Conservation (phyloP, 2,329 filamentous ascomycete genomes). For the Tolypocladium ovalisporum region DNA sequence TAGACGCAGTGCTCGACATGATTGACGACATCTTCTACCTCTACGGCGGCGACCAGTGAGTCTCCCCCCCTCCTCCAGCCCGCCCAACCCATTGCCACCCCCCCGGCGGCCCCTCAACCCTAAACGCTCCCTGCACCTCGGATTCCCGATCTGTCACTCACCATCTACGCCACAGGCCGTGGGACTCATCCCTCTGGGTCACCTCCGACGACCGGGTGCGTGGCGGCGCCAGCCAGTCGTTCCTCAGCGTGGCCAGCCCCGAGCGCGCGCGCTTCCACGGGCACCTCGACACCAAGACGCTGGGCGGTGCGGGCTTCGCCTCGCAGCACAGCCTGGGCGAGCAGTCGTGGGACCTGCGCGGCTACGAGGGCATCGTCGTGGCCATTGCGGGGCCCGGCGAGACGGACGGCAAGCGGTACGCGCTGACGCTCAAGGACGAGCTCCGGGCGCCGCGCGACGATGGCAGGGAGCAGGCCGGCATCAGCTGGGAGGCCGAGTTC, state of each 20-base stretch:
- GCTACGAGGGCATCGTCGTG: constrained; percentile 50
- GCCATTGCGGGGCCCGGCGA: constrained; percentile 24
- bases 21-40: constrained; percentile 18
- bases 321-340: constrained; percentile 59
- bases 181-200: constrained; percentile 52
- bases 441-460: constrained; percentile 45
- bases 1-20: constrained; percentile 1
- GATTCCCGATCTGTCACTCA: neutral
- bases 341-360: constrained; percentile 50
- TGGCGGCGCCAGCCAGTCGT: constrained; percentile 54
- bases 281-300: constrained; percentile 58
- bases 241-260: constrained; percentile 24
- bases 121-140: neutral
- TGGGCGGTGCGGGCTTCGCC: constrained; percentile 75
- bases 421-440: constrained; percentile 63
- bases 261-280: constrained; percentile 52
- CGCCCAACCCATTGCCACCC: neutral
- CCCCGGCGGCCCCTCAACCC: neutral
- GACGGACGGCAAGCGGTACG: constrained; percentile 58
- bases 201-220: constrained; percentile 67
- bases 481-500: constrained; percentile 70
- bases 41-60: constrained; percentile 30
- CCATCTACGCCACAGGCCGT: constrained; percentile 32
- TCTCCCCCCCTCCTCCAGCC: neutral
- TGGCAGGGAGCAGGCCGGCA: constrained; percentile 58